phyloP scores from a whole-genome alignment of 768 basidiomycete genomes.

The Lenzites betulinus region DNA sequence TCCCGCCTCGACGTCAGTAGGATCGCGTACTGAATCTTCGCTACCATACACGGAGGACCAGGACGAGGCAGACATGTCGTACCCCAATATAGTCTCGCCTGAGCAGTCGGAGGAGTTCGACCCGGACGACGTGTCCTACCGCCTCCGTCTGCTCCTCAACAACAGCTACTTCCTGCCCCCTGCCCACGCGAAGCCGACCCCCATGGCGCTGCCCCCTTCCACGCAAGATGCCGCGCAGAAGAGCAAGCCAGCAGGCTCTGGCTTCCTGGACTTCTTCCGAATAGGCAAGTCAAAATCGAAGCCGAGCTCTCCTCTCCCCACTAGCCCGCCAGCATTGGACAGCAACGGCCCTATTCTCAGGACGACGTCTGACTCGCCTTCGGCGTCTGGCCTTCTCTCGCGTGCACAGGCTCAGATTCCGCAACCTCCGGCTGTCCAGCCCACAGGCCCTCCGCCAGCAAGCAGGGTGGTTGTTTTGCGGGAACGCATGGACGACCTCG shows the following conservation, averaged over 20 bases:
- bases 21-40: conserved; percentile 63
- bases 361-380: conserved; percentile 67
- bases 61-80: conserved; percentile 40
- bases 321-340: conserved; percentile 27
- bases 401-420: conserved; percentile 35
- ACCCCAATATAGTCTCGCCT: conserved; percentile 26
- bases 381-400: conserved; percentile 42
- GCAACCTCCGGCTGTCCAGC: conserved; percentile 39
- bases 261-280: conserved; percentile 72
- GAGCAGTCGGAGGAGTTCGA: conserved; percentile 36
- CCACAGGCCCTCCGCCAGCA: conserved; percentile 25
- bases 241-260: conserved; percentile 47
- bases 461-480: conserved; percentile 74
- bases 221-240: conserved; percentile 41
- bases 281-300: conserved; percentile 69
- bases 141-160: conserved; percentile 79
- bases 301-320: conserved; percentile 45
- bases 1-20: conserved; percentile 69
- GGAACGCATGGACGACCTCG: conserved; percentile 76
- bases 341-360: conserved; percentile 40
- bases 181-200: conserved; percentile 79
- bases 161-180: conserved; percentile 90
- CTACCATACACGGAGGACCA: conserved; percentile 57
- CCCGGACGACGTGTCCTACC: conserved; percentile 82
- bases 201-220: conserved; percentile 59